Evolutionary conservation across 129 eudicot genomes (phyloP).

Genomic region (Calendula officinalis): DNA sequence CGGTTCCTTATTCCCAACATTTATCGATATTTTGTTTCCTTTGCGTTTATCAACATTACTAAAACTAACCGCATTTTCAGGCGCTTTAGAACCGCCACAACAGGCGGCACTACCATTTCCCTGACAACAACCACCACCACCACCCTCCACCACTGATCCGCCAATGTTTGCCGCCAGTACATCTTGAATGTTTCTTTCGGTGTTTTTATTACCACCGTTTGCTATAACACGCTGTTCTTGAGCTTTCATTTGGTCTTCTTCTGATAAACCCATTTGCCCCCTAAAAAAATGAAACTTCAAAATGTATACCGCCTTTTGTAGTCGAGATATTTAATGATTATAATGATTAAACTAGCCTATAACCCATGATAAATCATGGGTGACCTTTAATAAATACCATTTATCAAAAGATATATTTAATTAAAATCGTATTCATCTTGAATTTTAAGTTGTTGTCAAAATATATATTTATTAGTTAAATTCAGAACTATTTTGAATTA

Average conservation of each 20-base stretch:
- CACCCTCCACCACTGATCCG: constrained; percentile 43
- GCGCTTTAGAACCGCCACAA: constrained; percentile 49
- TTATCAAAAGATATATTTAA: too few relatives aligned
- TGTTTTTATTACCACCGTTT: constrained; percentile 35
- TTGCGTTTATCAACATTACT: constrained; percentile 40
- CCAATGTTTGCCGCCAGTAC: constrained; percentile 16
- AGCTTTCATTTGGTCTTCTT: constrained; percentile 76
- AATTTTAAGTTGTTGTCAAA: too few relatives aligned
- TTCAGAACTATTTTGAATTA: too few relatives aligned
- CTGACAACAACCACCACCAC: constrained; percentile 66
- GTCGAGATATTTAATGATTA: constrained; percentile 12
- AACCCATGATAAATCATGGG: too few relatives aligned
- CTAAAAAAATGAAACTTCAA: constrained; percentile 35
- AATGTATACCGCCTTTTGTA: background rate
- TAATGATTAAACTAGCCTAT: too few relatives aligned
- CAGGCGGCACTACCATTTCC: constrained; percentile 48
- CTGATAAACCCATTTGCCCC: constrained; percentile 98
- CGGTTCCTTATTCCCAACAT: constrained; percentile 40
- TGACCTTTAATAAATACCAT: too few relatives aligned
- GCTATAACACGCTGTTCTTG: constrained; percentile 60
- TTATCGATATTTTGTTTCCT: constrained; percentile 41
- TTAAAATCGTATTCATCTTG: too few relatives aligned
- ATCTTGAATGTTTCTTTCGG: constrained; percentile 32
- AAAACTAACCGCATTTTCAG: constrained; percentile 36
- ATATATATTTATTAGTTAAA: too few relatives aligned